phyloP scores from a whole-genome alignment of 2,329 filamentous ascomycete genomes.

The Neonectria neomacrospora region DNA sequence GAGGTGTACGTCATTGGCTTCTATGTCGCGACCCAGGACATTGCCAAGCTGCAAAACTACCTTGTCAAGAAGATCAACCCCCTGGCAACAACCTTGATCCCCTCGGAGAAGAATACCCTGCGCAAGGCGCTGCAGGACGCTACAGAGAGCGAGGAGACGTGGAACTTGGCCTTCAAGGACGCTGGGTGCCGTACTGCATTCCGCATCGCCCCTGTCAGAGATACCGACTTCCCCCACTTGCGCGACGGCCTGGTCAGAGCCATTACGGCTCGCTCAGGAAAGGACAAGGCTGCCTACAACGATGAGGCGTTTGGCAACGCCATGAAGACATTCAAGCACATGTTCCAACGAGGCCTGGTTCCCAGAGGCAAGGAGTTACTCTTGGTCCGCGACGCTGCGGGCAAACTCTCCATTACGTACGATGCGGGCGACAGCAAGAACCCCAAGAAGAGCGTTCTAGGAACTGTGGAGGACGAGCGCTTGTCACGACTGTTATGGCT shows the following conservation, averaged over 20 bases:
- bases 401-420: slow-evolving; percentile 75
- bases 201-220: slow-evolving; percentile 87
- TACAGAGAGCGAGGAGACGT: slow-evolving; percentile 74
- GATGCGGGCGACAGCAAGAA: slow-evolving; percentile 67
- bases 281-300: slow-evolving; percentile 62
- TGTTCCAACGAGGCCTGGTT: slow-evolving; percentile 85
- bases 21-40: slow-evolving; percentile 87
- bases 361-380: slow-evolving; percentile 84
- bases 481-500: slow-evolving; percentile 87
- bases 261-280: slow-evolving; percentile 77
- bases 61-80: slow-evolving; percentile 81
- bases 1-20: slow-evolving; percentile 96
- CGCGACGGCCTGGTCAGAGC: slow-evolving; percentile 91
- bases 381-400: slow-evolving; percentile 73
- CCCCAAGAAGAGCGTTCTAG: slow-evolving; percentile 66
- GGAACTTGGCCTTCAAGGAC: slow-evolving; percentile 75
- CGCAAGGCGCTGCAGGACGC: slow-evolving; percentile 76
- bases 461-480: slow-evolving; percentile 80
- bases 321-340: slow-evolving; percentile 79
- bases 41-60: slow-evolving; percentile 81
- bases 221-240: slow-evolving; percentile 93
- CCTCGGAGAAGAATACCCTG: slow-evolving; percentile 81
- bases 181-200: slow-evolving; percentile 79
- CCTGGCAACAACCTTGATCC: slow-evolving; percentile 83
- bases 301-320: slow-evolving; percentile 82